phyloP scores from a whole-genome alignment of 306 rosid genomes.

The Styphnolobium japonicum region DNA sequence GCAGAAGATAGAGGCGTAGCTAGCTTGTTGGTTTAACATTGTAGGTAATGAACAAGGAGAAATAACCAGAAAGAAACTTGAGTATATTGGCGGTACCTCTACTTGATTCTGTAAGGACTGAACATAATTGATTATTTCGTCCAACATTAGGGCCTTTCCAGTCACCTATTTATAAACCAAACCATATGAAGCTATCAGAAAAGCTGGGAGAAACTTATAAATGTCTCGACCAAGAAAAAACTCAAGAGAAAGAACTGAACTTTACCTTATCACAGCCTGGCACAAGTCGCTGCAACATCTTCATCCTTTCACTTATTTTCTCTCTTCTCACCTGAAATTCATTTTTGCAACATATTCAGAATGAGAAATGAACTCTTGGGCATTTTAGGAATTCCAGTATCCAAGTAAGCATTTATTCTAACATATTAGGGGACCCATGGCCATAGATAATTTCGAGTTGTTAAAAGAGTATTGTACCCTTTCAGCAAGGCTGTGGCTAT shows the following conservation, averaged over 20 bases:
- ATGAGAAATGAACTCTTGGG: constrained; percentile 19
- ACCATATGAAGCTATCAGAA: constrained; percentile 50
- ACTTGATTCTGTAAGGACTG: constrained; percentile 96
- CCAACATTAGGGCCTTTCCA: constrained; percentile 93
- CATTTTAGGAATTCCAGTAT: constrained; percentile 7
- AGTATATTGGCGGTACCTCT: constrained; percentile 54
- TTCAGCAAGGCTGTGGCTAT: constrained; percentile 98
- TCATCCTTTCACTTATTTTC: constrained; percentile 93
- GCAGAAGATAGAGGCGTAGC: background rate
- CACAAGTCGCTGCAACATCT: constrained; percentile 78
- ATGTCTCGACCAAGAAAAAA: background rate
- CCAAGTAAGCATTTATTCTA: background rate
- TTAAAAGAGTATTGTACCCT: constrained; percentile 53
- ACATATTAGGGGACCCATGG: background rate
- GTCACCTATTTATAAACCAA: constrained; percentile 59
- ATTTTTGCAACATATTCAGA: constrained; percentile 17
- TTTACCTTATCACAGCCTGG: constrained; percentile 96
- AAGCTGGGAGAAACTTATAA: background rate
- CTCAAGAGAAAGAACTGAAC: constrained; percentile 19
- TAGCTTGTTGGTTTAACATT: background rate
- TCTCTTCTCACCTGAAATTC: constrained; percentile 82
- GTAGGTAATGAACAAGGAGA: background rate
- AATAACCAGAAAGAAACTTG: background rate
- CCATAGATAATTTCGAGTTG: constrained; percentile 20
- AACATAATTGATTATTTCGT: constrained; percentile 94